These are phyloP conservation scores for Lachnellula willkommii DNA, from an alignment of 2,329 filamentous ascomycete genomes.

Conservation along the genomic window DNA sequence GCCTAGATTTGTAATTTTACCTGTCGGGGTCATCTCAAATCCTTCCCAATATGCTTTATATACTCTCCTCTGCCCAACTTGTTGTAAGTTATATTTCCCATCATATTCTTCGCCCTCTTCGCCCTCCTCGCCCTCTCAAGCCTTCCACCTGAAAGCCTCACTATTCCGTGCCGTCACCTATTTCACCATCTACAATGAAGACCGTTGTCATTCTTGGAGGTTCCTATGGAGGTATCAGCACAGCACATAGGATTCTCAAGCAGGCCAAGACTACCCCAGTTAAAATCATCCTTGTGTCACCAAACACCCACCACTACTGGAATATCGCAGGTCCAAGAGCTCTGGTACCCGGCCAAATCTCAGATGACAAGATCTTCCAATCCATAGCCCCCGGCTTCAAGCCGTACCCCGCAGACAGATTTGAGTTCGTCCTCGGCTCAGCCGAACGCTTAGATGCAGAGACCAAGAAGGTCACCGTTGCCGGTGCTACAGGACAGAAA, in stretches of 20 bases:
- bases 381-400: conserved; percentile 41
- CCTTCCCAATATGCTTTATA: conserved; percentile 9
- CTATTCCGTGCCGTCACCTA: neutral
- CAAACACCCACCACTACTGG: conserved; percentile 47
- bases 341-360: conserved; percentile 39
- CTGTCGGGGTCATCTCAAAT: neutral
- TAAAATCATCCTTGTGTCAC: conserved; percentile 50
- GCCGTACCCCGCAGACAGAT: conserved; percentile 42
- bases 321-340: conserved; percentile 43
- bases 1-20: conserved; percentile 2
- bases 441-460: conserved; percentile 41
- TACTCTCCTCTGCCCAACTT: neutral
- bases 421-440: conserved; percentile 48
- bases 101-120: too few species aligned
- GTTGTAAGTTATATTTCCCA: too few species aligned
- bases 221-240: conserved; percentile 28
- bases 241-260: conserved; percentile 32
- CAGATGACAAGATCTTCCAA: conserved; percentile 39
- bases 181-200: conserved; percentile 20
- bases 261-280: conserved; percentile 31
- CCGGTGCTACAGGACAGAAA: conserved; percentile 30
- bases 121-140: neutral
- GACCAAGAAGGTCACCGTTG: conserved; percentile 39
- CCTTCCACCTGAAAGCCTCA: conserved; percentile 1
- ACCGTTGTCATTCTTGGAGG: conserved; percentile 32